These are phyloP conservation scores for Sugiyamaella floridensis DNA, from an alignment of 805 yeast species.

Conservation along the genomic window DNA sequence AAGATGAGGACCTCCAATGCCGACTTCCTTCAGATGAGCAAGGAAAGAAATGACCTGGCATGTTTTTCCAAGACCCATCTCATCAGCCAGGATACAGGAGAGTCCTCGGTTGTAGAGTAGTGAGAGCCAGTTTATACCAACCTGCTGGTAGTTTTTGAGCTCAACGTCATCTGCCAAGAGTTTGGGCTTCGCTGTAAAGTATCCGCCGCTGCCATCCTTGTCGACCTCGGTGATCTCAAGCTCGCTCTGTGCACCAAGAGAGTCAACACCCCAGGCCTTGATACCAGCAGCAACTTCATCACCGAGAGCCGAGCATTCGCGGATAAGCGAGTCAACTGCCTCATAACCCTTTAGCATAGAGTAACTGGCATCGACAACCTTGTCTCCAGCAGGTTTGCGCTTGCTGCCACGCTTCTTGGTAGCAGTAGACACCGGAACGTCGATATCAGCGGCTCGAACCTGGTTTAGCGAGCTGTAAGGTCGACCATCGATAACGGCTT, in stretches of 20 bases:
- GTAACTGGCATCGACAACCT: constrained; percentile 62
- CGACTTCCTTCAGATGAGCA: constrained; percentile 70
- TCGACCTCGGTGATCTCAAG: constrained; percentile 53
- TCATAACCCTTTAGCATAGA: constrained; percentile 73
- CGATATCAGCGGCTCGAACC: constrained; percentile 53
- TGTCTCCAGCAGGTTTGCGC: constrained; percentile 60
- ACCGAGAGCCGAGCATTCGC: constrained; percentile 75
- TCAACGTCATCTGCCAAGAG: constrained; percentile 55
- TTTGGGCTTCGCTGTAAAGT: constrained; percentile 63
- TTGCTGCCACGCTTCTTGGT: constrained; percentile 35
- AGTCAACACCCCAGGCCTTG: constrained; percentile 80
- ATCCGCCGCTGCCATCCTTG: constrained; percentile 30
- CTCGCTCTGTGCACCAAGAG: constrained; percentile 57
- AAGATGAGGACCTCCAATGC: constrained; percentile 73
- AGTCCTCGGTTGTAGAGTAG: constrained; percentile 68
- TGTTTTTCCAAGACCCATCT: constrained; percentile 95
- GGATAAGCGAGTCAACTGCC: constrained; percentile 90
- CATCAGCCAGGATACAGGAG: constrained; percentile 95
- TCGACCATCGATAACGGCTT: constrained; percentile 53
- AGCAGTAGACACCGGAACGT: constrained; percentile 25
- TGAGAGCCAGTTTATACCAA: constrained; percentile 92
- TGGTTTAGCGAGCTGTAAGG: constrained; percentile 59
- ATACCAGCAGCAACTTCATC: constrained; percentile 62
- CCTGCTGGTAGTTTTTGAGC: constrained; percentile 86
- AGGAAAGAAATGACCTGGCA: constrained; percentile 92